Conservation (phyloP, 192 early-diverging fungal genomes). For the Phlyctochytrium planicorne region DNA sequence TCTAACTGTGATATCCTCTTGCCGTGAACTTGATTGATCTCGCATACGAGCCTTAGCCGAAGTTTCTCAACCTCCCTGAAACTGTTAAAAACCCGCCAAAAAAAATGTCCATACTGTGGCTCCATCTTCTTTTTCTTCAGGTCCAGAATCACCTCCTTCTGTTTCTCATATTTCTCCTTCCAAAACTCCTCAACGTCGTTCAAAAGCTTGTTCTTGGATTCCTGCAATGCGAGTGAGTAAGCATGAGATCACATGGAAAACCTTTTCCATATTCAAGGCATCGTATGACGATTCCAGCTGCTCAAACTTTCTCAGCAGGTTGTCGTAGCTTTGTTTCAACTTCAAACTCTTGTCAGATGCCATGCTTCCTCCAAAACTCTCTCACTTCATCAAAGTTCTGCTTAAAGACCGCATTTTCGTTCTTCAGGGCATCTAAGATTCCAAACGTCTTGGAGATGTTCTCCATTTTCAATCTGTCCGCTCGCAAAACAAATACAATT, state of each 20-base stretch:
- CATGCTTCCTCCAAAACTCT: not conserved
- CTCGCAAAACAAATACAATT: no score
- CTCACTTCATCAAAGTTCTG: slow-evolving; percentile 30
- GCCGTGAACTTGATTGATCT: slow-evolving; percentile 8
- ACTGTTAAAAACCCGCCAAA: slow-evolving; percentile 1
- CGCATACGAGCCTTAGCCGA: slow-evolving; percentile 7
- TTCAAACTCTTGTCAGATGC: not conserved
- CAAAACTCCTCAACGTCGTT: not conserved
- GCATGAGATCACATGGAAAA: not conserved
- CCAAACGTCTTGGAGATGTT: slow-evolving; percentile 23
- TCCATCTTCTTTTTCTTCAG: slow-evolving; percentile 11
- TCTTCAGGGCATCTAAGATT: slow-evolving; percentile 28
- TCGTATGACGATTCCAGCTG: no score
- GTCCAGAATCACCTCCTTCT: no score
- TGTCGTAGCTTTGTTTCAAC: not conserved
- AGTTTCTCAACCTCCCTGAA: slow-evolving; percentile 22
- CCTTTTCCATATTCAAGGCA: not conserved
- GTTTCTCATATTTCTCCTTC: not conserved
- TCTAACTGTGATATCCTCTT: no score
- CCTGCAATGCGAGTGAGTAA: not conserved
- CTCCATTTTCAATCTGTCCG: no score
- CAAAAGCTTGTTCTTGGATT: not conserved
- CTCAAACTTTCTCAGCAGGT: not conserved
- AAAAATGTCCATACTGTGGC: slow-evolving; percentile 14
- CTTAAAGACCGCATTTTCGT: slow-evolving; percentile 19